phyloP scores from a whole-genome alignment of 2,329 filamentous ascomycete genomes.

The Cytospora paraplurivora region DNA sequence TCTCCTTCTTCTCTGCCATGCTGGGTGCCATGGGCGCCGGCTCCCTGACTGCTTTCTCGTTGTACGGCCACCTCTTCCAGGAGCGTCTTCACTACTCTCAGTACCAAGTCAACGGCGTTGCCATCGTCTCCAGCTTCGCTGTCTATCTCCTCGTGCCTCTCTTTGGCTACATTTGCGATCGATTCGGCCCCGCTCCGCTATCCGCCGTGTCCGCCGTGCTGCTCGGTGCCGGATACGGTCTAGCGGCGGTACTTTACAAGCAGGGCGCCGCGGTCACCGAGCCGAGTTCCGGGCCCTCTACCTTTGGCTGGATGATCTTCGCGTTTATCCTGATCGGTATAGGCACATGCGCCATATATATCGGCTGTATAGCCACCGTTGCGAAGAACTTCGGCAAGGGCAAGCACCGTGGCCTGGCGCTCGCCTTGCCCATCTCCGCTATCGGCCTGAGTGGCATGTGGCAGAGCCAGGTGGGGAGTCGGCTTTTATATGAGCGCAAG shows the following conservation, averaged over 20 bases:
- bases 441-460: constrained; percentile 96
- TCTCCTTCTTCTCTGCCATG: constrained; percentile 31
- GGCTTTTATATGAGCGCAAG: constrained; percentile 70
- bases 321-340: constrained; percentile 82
- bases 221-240: constrained; percentile 79
- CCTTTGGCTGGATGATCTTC: constrained; percentile 80
- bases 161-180: constrained; percentile 90
- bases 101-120: constrained; percentile 86
- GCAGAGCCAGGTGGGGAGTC: constrained; percentile 84
- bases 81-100: constrained; percentile 85
- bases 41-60: constrained; percentile 88
- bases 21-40: constrained; percentile 60
- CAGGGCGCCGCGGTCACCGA: constrained; percentile 44
- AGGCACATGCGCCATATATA: constrained; percentile 86
- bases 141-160: constrained; percentile 91
- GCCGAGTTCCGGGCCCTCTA: constrained; percentile 56
- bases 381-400: constrained; percentile 97
- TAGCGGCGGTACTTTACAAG: constrained; percentile 79
- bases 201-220: constrained; percentile 71
- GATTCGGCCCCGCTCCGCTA: constrained; percentile 76
- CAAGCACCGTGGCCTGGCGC: constrained; percentile 81
- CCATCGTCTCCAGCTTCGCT: constrained; percentile 82
- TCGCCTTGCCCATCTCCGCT: constrained; percentile 87
- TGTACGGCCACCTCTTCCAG: constrained; percentile 91
- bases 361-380: constrained; percentile 88